phyloP scores from a whole-genome alignment of 176 grass and related monocot genomes.

The Oropetium thomaeum region DNA sequence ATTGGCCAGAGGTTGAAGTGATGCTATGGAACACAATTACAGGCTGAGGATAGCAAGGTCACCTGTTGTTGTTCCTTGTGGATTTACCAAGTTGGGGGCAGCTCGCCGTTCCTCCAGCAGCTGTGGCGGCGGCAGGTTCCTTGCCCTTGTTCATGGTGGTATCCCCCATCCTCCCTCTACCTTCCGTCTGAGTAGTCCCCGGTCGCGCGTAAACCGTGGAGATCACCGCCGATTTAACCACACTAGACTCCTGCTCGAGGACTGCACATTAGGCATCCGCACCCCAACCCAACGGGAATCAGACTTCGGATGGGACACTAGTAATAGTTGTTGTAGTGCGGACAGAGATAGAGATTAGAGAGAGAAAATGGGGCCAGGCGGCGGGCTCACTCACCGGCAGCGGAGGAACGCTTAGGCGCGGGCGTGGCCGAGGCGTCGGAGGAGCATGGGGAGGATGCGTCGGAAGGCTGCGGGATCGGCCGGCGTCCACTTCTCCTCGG shows the following conservation, averaged over 20 bases:
- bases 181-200: not conserved
- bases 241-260: not conserved
- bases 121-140: not conserved
- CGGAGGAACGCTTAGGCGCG: conserved; percentile 7
- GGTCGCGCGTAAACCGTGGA: conserved; percentile 40
- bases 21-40: too few relatives aligned
- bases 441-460: not conserved
- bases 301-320: not conserved
- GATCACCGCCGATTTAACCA: conserved; percentile 12
- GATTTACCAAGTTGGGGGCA: conserved; percentile 36
- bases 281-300: not conserved
- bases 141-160: not conserved
- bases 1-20: not conserved
- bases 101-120: conserved; percentile 22
- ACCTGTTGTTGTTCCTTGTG: conserved; percentile 5
- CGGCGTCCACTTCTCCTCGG: not conserved
- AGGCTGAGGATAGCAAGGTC: not conserved
- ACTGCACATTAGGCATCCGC: not conserved
- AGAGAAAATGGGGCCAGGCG: not conserved
- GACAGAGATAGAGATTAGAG: too few relatives aligned
- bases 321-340: too few relatives aligned
- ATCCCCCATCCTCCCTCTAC: not conserved
- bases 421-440: conserved; percentile 21
- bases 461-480: not conserved
- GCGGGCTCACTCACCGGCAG: conserved; percentile 8